Base-by-base conservation (phyloP, 192 early-diverging fungal species). In the Rhizophagus clarus region DNA sequence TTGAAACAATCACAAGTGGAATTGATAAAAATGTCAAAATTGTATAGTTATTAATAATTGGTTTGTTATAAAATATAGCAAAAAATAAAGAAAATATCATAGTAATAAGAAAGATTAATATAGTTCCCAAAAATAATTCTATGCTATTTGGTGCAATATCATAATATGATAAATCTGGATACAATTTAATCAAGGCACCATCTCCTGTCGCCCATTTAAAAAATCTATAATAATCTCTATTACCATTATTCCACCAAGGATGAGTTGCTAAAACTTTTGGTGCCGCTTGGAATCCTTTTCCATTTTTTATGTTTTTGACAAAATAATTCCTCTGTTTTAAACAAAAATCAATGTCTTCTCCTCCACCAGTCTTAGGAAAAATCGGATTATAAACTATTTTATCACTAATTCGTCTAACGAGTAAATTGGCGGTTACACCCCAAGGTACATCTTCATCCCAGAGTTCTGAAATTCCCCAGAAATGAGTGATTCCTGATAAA, bases 211-310 rank as follows among this genome's bases (percentile, higher is more conserved):
- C 76, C 63, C 76, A 77, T 17, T 7, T 34, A 28, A 4, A 34
- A 22, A 77, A 77, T 61, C 76, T 24, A 1, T 2, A 6, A 15
- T 28, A 34, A 17, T 4, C 5, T 22, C 56, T 62, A 1, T 29
- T 32, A 1, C 76, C 62, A 63, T 77, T 68, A 22, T 77, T 77
- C 63, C 76, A 77, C 76, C 76, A 77, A n/a, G 76, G 76, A 68
- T 77, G 76, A 5, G 31, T 32, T 5, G 20, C 61, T 1, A 29
- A n/a, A 24, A 69, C 62, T 8, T 71, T 24, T 71, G 76, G 76
- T 6, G 63, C 76, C 7, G 61, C 76, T 67, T 10, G 10, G 2
- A 69, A 69, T 32, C 61, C 64, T 67, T 31, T 31, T 1, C 64
- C 28, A 31, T 67, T 32, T 31, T 3, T 14, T 20, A 28, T 2